Evolutionary conservation across 495 filamentous ascomycete species (phyloP).

Genomic region (Tuber magnatum): DNA sequence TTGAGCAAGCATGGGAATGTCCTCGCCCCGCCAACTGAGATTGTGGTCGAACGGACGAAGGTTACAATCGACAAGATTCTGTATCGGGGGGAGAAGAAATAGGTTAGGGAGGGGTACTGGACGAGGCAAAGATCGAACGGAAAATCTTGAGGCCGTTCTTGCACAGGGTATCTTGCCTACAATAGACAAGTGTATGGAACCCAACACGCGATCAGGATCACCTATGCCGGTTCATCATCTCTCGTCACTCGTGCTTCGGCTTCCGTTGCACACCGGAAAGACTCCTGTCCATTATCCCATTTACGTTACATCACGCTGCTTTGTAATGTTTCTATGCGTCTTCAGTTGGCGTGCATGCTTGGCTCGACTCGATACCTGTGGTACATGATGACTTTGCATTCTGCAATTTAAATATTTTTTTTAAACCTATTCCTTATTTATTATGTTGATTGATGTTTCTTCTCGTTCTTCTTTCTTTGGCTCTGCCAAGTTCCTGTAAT

Average conservation of each 20-base stretch:
- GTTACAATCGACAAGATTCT: not conserved
- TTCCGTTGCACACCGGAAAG: not conserved
- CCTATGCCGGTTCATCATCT: not conserved
- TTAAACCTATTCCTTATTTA: not conserved
- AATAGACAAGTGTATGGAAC: not conserved
- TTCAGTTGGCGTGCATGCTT: not conserved
- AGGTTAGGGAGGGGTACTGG: not conserved
- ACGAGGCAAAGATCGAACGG: not conserved
- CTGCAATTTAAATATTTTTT: not conserved
- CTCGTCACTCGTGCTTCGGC: not conserved
- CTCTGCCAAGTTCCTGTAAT: not conserved
- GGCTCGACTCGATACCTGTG: not conserved
- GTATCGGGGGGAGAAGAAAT: not conserved
- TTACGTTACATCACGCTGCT: not conserved
- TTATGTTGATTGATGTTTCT: not conserved
- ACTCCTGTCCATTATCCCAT: not conserved
- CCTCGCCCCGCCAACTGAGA: not conserved
- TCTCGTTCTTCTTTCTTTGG: not conserved
- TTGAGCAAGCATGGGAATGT: not conserved
- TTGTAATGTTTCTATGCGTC: not conserved
- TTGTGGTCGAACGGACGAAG: not conserved
- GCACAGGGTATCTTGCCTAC: not conserved
- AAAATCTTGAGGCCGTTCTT: not conserved
- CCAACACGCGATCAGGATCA: not conserved
- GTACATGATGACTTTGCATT: not conserved